Conservation (phyloP, 371 early-diverging fungal genomes). For the Apophysomyces trapeziformis region DNA sequence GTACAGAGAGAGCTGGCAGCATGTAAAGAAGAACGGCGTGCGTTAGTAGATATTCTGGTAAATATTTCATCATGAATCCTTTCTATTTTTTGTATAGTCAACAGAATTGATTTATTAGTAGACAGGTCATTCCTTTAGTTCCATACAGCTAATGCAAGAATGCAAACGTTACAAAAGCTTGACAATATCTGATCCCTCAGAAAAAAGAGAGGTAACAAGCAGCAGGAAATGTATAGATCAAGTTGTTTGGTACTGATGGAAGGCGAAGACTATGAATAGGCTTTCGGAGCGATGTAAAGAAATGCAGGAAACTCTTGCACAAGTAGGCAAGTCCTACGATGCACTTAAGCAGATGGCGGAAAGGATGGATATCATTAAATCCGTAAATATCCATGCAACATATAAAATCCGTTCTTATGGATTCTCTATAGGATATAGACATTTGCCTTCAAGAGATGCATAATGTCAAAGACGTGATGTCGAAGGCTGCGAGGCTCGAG, state of each 20-base stretch:
- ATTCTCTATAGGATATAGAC: background rate
- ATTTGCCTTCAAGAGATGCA: constrained; percentile 1
- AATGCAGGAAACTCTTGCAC: constrained; percentile 3
- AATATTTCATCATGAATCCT: background rate
- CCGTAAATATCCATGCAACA: background rate
- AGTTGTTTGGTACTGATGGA: background rate
- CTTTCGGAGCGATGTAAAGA: background rate
- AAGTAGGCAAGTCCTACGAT: background rate
- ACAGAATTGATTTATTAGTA: background rate
- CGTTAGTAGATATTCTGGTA: constrained; percentile 19
- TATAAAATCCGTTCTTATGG: background rate
- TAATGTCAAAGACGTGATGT: background rate
- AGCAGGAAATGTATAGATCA: background rate
- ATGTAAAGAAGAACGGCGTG: constrained; percentile 16
- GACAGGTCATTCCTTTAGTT: constrained; percentile 2
- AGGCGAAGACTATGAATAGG: background rate
- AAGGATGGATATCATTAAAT: background rate
- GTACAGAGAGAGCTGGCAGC: constrained; percentile 14
- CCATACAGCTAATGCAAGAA: background rate
- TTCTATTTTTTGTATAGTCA: background rate
- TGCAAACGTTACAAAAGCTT: background rate
- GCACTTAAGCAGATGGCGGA: background rate
- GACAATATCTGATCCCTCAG: background rate
- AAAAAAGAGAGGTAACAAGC: background rate
- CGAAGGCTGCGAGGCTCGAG: background rate